Conservation (phyloP, 495 filamentous ascomycete genomes). For the Penicillium arizonense region DNA sequence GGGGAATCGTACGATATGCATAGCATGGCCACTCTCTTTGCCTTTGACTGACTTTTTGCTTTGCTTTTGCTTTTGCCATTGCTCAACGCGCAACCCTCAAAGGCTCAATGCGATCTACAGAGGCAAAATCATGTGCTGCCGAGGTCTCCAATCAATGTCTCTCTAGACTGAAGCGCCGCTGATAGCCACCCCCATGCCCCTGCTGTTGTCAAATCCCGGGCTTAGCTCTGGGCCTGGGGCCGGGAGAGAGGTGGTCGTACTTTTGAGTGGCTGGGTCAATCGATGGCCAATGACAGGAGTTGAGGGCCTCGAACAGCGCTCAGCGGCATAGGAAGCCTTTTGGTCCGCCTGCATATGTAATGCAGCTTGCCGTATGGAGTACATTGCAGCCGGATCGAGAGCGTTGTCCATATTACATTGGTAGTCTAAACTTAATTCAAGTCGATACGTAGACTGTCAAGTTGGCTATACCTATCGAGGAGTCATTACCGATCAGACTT, state of each 20-base stretch:
- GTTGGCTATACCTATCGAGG: not conserved
- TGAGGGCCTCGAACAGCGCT: not conserved
- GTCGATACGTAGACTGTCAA: not conserved
- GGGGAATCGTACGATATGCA: not conserved
- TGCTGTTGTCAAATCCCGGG: conserved; percentile 5
- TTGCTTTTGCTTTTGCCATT: not conserved
- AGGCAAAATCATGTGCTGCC: conserved; percentile 18
- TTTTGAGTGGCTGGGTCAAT: not conserved
- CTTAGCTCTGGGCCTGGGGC: not conserved
- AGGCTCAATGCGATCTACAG: not conserved
- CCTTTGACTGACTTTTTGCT: not conserved
- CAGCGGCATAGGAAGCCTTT: conserved; percentile 11
- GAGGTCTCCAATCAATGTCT: conserved; percentile 6
- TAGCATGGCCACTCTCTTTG: not conserved
- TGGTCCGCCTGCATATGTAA: conserved; percentile 25
- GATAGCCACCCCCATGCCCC: not conserved
- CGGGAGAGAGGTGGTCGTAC: not conserved
- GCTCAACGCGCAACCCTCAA: not conserved
- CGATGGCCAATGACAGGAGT: not conserved
- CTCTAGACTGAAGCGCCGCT: not conserved
- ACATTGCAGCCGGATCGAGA: conserved; percentile 16
- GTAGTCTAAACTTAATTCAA: conserved; percentile 4
- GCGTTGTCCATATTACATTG: conserved; percentile 15
- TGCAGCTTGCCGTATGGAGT: conserved; percentile 25
- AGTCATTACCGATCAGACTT: not conserved